These are phyloP conservation scores for Auricularia heimuer DNA, from an alignment of 768 basidiomycete species.

Conservation along the genomic window DNA sequence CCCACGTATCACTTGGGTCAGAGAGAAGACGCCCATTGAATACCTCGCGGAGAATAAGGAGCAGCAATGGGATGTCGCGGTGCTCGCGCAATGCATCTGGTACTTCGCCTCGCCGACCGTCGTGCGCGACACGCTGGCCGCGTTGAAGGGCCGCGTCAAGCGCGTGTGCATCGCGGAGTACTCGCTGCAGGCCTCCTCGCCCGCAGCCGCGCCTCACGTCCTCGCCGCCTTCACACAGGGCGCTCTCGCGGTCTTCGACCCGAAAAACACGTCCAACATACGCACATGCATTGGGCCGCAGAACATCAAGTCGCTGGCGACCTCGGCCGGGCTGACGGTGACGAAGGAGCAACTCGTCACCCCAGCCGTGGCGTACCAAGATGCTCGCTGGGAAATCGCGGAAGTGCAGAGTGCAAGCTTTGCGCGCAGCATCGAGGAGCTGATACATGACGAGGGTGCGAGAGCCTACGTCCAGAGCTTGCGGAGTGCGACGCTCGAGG, in stretches of 20 bases:
- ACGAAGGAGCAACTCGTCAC: conserved; percentile 17
- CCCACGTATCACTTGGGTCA: conserved; percentile 25
- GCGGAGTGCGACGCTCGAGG: conserved; percentile 19
- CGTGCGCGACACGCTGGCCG: conserved; percentile 20
- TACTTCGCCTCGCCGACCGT: conserved; percentile 29
- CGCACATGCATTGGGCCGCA: conserved; percentile 27
- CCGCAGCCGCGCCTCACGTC: conserved; percentile 22
- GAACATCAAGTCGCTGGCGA: conserved; percentile 20
- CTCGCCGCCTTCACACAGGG: conserved; percentile 29
- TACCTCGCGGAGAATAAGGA: conserved; percentile 16
- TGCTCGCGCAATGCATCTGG: conserved; percentile 29
- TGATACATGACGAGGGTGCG: conserved; percentile 24
- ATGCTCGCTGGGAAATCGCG: conserved; percentile 28
- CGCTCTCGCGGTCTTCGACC: conserved; percentile 24
- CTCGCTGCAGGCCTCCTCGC: conserved; percentile 17
- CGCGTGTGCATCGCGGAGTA: conserved; percentile 28
- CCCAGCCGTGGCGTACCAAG: conserved; percentile 18
- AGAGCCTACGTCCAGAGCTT: conserved; percentile 22
- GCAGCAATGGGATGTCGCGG: conserved; percentile 22
- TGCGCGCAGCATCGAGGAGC: conserved; percentile 15
- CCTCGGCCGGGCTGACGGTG: conserved; percentile 14
- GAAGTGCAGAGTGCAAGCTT: conserved; percentile 17
- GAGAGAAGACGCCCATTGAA: conserved; percentile 19
- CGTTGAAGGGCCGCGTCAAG: conserved; percentile 16
- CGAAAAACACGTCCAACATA: conserved; percentile 22